A percentile compares a stretch with the other conserved stretches of the same genome.
These are phyloP conservation scores for Fusarium sp. DNA, from an alignment of 2,329 filamentous ascomycete genomes.

Conservation along the genomic window DNA sequence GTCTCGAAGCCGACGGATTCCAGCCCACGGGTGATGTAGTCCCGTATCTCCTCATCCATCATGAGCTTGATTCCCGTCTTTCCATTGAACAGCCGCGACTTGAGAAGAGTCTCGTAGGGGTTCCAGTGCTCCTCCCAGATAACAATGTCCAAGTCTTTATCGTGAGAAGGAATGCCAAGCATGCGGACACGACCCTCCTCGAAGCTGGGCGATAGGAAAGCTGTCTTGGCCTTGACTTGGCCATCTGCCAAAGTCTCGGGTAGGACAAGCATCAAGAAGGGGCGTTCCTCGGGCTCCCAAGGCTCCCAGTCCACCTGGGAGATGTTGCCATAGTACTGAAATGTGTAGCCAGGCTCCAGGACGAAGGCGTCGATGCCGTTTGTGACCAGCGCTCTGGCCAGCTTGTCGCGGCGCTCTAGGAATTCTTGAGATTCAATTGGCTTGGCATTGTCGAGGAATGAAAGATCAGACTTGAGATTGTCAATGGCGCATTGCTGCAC, in stretches of 20 bases:
- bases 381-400: conserved; percentile 61
- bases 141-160: conserved; percentile 60
- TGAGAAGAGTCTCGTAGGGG: conserved; percentile 63
- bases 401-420: conserved; percentile 61
- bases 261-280: conserved; percentile 67
- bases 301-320: conserved; percentile 69
- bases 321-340: conserved; percentile 69
- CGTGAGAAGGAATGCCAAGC: conserved; percentile 63
- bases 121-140: conserved; percentile 71
- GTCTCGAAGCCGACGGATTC: conserved; percentile 62
- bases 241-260: conserved; percentile 54
- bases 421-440: conserved; percentile 62
- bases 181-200: conserved; percentile 66
- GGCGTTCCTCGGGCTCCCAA: conserved; percentile 70
- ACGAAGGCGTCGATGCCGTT: conserved; percentile 65
- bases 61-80: conserved; percentile 56
- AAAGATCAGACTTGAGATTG: conserved; percentile 58
- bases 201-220: conserved; percentile 66
- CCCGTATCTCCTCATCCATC: conserved; percentile 70
- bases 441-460: conserved; percentile 58
- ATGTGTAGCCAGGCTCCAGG: conserved; percentile 69
- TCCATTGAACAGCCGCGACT: conserved; percentile 52
- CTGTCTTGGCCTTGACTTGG: conserved; percentile 59
- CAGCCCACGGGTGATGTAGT: conserved; percentile 67
- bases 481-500: conserved; percentile 59